Percentiles rank a stretch among this genome's conserved stretches.
Conservation (phyloP, 257 asterid genomes). For the Rhazya stricta region DNA sequence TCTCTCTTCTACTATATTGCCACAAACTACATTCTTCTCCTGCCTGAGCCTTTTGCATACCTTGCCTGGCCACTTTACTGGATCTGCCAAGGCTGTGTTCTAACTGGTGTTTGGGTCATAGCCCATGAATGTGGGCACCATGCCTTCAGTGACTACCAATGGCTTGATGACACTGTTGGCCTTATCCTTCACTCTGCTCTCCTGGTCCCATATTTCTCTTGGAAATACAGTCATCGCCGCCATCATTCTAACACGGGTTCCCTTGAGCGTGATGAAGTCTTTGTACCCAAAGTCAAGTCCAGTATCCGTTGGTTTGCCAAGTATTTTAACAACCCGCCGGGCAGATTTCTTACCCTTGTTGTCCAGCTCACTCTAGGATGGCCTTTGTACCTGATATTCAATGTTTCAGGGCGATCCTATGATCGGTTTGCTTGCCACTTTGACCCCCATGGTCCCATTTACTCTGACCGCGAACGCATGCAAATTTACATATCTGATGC, state of each 20-base stretch:
- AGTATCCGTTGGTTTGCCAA: constrained; percentile 33
- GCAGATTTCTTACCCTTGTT: constrained; percentile 42
- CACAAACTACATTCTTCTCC: constrained; percentile 53
- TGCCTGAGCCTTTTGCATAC: constrained; percentile 45
- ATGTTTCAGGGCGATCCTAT: constrained; percentile 63
- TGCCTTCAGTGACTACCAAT: constrained; percentile 55
- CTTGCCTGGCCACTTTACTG: constrained; percentile 67
- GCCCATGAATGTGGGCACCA: constrained; percentile 65
- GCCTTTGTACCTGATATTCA: constrained; percentile 70
- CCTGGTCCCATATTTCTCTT: constrained; percentile 51
- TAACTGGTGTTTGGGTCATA: constrained; percentile 64
- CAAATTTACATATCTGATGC: constrained; percentile 61
- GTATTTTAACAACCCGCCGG: constrained; percentile 61
- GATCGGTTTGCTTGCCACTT: constrained; percentile 74
- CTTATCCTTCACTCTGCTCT: constrained; percentile 40
- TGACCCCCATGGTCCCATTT: constrained; percentile 68
- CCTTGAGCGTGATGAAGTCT: constrained; percentile 73
- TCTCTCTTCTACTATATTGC: constrained; percentile 57
- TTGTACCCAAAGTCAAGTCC: constrained; percentile 60
- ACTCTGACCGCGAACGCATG: constrained; percentile 60
- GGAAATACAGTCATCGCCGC: constrained; percentile 53
- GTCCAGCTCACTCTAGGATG: constrained; percentile 66
- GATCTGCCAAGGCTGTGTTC: constrained; percentile 66
- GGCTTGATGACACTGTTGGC: constrained; percentile 64
- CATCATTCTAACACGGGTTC: constrained; percentile 70